phyloP scores from a whole-genome alignment of 805 yeast species.

The Myxozyma mucilagina region DNA sequence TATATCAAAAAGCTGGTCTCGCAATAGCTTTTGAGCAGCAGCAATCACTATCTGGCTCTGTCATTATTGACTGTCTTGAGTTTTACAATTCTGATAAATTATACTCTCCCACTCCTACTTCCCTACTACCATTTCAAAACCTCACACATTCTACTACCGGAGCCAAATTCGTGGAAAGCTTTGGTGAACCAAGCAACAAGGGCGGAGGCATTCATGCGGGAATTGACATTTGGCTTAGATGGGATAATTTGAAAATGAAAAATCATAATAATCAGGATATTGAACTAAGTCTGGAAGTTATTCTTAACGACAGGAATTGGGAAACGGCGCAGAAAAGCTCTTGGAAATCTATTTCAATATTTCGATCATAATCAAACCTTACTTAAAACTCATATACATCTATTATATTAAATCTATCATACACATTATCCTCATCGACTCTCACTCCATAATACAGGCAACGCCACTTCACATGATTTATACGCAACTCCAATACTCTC shows the following conservation, averaged over 20 bases:
- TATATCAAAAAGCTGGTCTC: conserved; percentile 4
- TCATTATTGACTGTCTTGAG: conserved; percentile 11
- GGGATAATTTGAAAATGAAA: conserved; percentile 1
- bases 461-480: conserved; percentile 31
- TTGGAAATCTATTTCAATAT: conserved; percentile 17
- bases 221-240: conserved; percentile 24
- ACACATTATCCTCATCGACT: background rate
- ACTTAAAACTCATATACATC: background rate
- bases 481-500: conserved; percentile 26
- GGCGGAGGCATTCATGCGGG: conserved; percentile 19
- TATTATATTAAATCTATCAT: background rate
- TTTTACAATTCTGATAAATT: conserved; percentile 6
- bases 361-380: background rate
- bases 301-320: conserved; percentile 17
- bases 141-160: conserved; percentile 6
- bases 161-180: conserved; percentile 3
- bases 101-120: background rate
- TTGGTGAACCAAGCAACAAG: conserved; percentile 19
- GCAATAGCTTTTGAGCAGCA: background rate
- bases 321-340: conserved; percentile 12
- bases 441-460: conserved; percentile 19
- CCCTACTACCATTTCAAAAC: conserved; percentile 9
- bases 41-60: background rate
- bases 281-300: conserved; percentile 12
- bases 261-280: background rate